Percentiles rank a stretch among this genome's conserved stretches.
phyloP scores from a whole-genome alignment of 1,284 basidiomycete genomes.

The Prillingera fragicola region DNA sequence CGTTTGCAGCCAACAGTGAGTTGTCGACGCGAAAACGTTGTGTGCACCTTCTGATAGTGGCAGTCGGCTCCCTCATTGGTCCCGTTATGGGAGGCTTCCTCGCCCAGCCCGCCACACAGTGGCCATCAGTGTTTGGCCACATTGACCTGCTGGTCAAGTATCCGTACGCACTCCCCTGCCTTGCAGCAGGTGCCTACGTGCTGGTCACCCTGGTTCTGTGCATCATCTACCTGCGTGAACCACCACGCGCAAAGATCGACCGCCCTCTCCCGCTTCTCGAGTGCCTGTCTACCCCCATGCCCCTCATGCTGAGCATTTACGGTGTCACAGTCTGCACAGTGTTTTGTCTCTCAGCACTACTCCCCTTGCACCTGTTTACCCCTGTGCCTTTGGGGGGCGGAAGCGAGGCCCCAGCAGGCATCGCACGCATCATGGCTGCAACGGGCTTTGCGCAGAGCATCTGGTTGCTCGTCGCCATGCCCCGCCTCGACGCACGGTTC shows the following conservation, averaged over 20 bases:
- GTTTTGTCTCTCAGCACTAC: slow-evolving; percentile 23
- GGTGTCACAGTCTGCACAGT: slow-evolving; percentile 22
- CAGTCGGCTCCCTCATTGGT: slow-evolving; percentile 26
- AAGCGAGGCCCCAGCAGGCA: slow-evolving; percentile 20
- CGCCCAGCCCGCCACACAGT: slow-evolving; percentile 21
- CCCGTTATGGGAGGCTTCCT: slow-evolving; percentile 26
- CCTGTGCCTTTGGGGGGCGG: slow-evolving; percentile 22
- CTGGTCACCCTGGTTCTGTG: slow-evolving; percentile 19
- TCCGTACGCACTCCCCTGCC: slow-evolving; percentile 24
- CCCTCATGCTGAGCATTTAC: slow-evolving; percentile 23
- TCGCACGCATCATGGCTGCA: slow-evolving; percentile 19
- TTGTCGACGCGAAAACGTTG: too few relatives aligned
- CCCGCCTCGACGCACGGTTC: slow-evolving; percentile 20
- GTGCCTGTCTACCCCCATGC: slow-evolving; percentile 18
- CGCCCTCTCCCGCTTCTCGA: slow-evolving; percentile 15
- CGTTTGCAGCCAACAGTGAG: slow-evolving; percentile 28
- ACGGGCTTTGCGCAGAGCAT: slow-evolving; percentile 24
- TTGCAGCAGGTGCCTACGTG: slow-evolving; percentile 19
- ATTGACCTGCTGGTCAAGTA: slow-evolving; percentile 18
- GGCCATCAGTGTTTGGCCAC: slow-evolving; percentile 19
- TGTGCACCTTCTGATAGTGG: too few relatives aligned
- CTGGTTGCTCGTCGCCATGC: slow-evolving; percentile 29
- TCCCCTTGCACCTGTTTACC: slow-evolving; percentile 28
- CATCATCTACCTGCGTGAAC: slow-evolving; percentile 14
- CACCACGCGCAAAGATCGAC: slow-evolving; percentile 4